Conservation (phyloP, 2,329 filamentous ascomycete species). For the Metarhizium brunneum region DNA sequence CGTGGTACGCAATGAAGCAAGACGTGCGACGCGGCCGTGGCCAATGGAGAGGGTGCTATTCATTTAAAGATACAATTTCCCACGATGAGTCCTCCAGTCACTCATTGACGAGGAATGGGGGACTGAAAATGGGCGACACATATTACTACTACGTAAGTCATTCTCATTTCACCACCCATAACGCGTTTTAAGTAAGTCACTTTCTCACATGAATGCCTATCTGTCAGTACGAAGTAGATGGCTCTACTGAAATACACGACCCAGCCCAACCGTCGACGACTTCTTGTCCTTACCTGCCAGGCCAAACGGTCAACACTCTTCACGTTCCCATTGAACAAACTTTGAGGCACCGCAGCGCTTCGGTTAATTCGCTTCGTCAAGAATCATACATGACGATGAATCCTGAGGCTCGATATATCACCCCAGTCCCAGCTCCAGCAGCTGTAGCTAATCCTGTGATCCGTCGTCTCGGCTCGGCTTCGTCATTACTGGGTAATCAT, state of each 20-base stretch:
- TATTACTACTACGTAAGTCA: slow-evolving; percentile 89
- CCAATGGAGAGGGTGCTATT: slow-evolving; percentile 82
- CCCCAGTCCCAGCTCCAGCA: slow-evolving; percentile 51
- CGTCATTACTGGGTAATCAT: slow-evolving; percentile 20
- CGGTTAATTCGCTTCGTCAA: slow-evolving; percentile 48
- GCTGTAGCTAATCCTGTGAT: slow-evolving; percentile 10
- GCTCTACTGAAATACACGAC: slow-evolving; percentile 68
- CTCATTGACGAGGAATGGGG: slow-evolving; percentile 55
- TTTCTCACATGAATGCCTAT: neutral
- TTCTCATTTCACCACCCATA: slow-evolving; percentile 3
- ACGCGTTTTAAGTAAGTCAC: neutral
- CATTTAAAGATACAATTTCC: slow-evolving; percentile 76
- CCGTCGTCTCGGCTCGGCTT: slow-evolving; percentile 21
- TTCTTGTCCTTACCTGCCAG: slow-evolving; percentile 75
- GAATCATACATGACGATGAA: slow-evolving; percentile 65
- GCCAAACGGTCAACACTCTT: slow-evolving; percentile 78
- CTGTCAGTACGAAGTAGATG: slow-evolving; percentile 72
- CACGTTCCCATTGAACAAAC: slow-evolving; percentile 65
- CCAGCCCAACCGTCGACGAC: slow-evolving; percentile 64
- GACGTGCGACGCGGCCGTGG: slow-evolving; percentile 65
- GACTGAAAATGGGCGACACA: slow-evolving; percentile 81
- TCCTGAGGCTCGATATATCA: slow-evolving; percentile 65
- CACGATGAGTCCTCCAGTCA: slow-evolving; percentile 51
- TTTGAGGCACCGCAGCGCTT: slow-evolving; percentile 53
- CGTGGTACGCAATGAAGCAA: slow-evolving; percentile 69